Evolutionary conservation across 2,329 filamentous ascomycete genomes (phyloP).

Genomic region (Xylariales sp.): DNA sequence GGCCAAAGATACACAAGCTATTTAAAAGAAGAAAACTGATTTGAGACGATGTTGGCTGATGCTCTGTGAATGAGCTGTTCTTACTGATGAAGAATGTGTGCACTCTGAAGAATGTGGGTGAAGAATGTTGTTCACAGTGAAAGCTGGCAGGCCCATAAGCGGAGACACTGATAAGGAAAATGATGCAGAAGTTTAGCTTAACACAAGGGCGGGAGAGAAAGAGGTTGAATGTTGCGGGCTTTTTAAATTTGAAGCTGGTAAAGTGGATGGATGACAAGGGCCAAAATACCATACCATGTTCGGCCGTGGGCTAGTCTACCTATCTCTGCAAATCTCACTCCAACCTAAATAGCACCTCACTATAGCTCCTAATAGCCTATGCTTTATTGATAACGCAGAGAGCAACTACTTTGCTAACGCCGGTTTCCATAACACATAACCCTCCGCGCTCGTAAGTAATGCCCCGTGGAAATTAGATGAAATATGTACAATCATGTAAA

Average conservation of each 20-base stretch:
- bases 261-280: not conserved
- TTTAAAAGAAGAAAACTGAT: not conserved
- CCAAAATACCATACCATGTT: slow-evolving; percentile 14
- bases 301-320: not conserved
- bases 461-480: slow-evolving; percentile 27
- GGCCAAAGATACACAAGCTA: not conserved
- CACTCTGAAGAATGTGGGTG: not conserved
- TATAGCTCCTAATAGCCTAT: not conserved
- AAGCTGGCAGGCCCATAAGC: not conserved
- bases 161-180: too few relatives aligned
- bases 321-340: slow-evolving; percentile 8
- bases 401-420: slow-evolving; percentile 20
- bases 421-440: slow-evolving; percentile 10
- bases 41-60: too few relatives aligned
- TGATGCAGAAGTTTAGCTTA: not conserved
- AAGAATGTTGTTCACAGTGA: not conserved
- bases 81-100: not conserved
- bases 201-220: not conserved
- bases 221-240: not conserved
- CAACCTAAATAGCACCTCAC: slow-evolving; percentile 5
- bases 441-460: slow-evolving; percentile 24
- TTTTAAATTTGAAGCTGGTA: slow-evolving; percentile 8
- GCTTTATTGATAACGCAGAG: not conserved
- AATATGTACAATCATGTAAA: slow-evolving; percentile 47
- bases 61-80: not conserved